phyloP scores from a whole-genome alignment of 78 protist species.

The Fonticula alba region DNA sequence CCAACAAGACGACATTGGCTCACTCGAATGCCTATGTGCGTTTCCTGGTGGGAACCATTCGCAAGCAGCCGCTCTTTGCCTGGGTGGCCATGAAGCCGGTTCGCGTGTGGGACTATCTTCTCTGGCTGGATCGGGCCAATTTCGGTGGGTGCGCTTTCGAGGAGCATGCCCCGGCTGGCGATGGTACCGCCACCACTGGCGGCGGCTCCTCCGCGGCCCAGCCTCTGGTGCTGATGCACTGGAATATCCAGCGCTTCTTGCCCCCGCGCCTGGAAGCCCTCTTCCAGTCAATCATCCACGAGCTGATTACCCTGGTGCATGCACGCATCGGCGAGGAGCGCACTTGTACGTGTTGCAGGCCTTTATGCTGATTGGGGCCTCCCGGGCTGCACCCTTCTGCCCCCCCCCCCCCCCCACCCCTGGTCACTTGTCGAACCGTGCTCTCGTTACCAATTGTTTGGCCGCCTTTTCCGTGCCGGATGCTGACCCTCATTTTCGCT shows the following conservation, averaged over 20 bases:
- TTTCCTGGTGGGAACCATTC: slow-evolving; percentile 22
- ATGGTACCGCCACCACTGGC: not conserved
- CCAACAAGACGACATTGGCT: slow-evolving; percentile 28
- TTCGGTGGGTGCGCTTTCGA: slow-evolving; percentile 21
- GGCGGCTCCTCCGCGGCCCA: not conserved
- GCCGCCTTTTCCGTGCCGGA: too few relatives aligned
- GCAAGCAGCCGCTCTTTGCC: slow-evolving; percentile 31
- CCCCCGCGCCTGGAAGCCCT: slow-evolving; percentile 2
- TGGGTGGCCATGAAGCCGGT: not conserved
- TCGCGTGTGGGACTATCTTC: slow-evolving; percentile 27
- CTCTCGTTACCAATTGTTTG: too few relatives aligned
- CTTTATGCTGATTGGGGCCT: not conserved
- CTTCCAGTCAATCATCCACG: slow-evolving; percentile 7
- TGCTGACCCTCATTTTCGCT: too few relatives aligned
- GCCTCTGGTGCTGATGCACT: not conserved
- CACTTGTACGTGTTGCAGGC: not conserved
- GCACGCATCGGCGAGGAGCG: too few relatives aligned
- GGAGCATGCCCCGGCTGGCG: too few relatives aligned
- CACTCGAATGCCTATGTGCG: slow-evolving; percentile 43
- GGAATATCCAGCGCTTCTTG: slow-evolving; percentile 17
- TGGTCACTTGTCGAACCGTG: too few relatives aligned
- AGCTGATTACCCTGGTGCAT: slow-evolving; percentile 6
- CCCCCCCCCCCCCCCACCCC: too few relatives aligned
- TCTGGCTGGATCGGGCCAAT: slow-evolving; percentile 50
- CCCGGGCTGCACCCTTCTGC: slow-evolving; percentile 5